A percentile compares a stretch with the other conserved stretches of the same genome.
phyloP scores from a whole-genome alignment of 306 rosid genomes.

The Phaseolus lunatus region DNA sequence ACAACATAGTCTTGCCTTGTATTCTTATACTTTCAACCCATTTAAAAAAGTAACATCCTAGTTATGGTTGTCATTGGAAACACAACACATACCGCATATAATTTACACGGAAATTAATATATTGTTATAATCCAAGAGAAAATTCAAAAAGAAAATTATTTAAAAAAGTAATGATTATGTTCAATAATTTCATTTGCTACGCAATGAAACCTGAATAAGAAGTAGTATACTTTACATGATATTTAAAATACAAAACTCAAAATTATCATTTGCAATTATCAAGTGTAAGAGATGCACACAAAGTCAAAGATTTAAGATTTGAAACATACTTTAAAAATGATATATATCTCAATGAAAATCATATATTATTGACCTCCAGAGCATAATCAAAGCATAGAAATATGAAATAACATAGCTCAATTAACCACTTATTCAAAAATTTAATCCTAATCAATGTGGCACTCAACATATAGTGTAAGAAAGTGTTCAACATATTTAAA shows the following conservation, averaged over 20 bases:
- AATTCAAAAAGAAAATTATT: conserved; percentile 14
- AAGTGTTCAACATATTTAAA: no score
- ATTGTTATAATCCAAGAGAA: background rate
- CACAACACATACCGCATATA: conserved; percentile 18
- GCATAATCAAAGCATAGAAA: no score
- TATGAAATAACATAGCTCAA: no score
- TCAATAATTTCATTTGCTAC: no score
- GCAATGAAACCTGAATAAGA: conserved; percentile 83
- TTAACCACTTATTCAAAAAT: no score
- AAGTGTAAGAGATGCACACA: conserved; percentile 95
- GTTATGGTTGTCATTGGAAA: conserved; percentile 27
- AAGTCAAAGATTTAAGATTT: no score
- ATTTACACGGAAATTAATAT: conserved; percentile 33
- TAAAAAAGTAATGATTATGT: conserved; percentile 32
- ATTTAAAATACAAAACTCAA: conserved; percentile 88
- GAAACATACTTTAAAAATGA: no score
- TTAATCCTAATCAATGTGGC: no score
- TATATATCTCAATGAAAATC: no score
- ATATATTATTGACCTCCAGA: no score
- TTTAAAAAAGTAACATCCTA: conserved; percentile 23
- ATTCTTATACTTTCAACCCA: conserved; percentile 9
- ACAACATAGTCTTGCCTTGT: background rate
- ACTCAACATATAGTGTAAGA: no score
- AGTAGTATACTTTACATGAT: conserved; percentile 87
- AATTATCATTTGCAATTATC: conserved; percentile 63